Base-by-base conservation (phyloP, 345 rosid species). In the Conringia planisiliqua region DNA sequence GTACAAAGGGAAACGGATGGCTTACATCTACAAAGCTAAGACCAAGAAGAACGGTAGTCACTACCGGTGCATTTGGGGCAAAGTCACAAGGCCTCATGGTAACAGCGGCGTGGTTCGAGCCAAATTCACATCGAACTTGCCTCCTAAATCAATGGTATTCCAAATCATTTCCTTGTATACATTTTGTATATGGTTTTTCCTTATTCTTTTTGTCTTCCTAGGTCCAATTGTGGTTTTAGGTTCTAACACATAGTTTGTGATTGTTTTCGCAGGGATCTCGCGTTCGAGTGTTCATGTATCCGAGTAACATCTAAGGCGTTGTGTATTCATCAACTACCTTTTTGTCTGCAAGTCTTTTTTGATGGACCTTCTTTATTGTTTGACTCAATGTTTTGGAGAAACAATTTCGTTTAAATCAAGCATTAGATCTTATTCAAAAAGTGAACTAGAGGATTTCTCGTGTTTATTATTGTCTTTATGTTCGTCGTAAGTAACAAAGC, bases 51-150 rank as follows among this genome's bases (percentile, higher is more conserved):
- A 87, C 33, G 97, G 95, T 7, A 70, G 86, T 3, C 92, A 89
- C 82, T 91, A 89, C 68, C 87, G 97, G 13, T 89, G 97, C 83
- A 89, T 91, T 47, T 91, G 97, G 95, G 97, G 97, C 10, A 89
- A 91, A 81, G 97, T 91, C n/a, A 30, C 81, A 8, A 82, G 97
- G 81, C 90, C 97, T 73, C 96, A 89, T 12, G 97, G 97, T 74
- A 91, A 91, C 88, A 91, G 91, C 11, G 91, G 97, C 4, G 90
- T 91, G 4, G 93, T 89, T 38, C 87, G 97, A 35, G 88, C 97
- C 47, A 83, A 91, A 82, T 91, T 91, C 84, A 91, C 84, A 82
- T 88, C 96, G 18, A 91, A 89, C 72, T 76, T 91, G 70, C 97
- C 96, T 47, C 97, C 97, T 10, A 91, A 81, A 78, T 87, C 97